Base-by-base conservation (phyloP, 257 asterid species). In the Nicotiana tabacum region DNA sequence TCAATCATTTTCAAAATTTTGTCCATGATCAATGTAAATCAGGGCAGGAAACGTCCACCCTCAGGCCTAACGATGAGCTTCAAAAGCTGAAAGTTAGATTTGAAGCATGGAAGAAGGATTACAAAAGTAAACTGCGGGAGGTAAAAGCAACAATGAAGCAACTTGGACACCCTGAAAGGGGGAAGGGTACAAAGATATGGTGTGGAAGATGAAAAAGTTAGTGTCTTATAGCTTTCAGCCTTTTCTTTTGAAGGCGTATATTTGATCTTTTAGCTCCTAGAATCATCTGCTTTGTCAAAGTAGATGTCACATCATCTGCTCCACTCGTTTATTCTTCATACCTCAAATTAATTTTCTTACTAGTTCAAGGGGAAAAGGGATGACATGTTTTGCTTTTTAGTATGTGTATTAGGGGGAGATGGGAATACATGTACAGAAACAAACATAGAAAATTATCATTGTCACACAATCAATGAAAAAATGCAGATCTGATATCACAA, bases 101-200 rank as follows among this genome's bases (percentile, higher is more conserved):
- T 65, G 87, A 88, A 83, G 83, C 88, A 67, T 94, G 98, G 98
- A 91, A 89, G 83, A 86, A 88, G 32, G 95, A 90, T 8, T 94
- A 89, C 89, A 91, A 81, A 55, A 77, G 10, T 67, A 89, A 82
- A 89, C 78, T 94, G 77, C 84, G 85, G 83, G 91, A 90, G 56
- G 88, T 90, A 55, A 88, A 91, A 83, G 79, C 89, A 9, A 85
- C 77, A 21, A 68, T 91, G 2, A 93, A 88, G 85, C 93, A 89
- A 79, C 39, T 84, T 66, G 84, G 89, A 6, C 78, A 83, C 79
- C 24, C 89, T 55, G 85, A 86, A 62, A 78, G 76, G 16, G 84
- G 81, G 5, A 90, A 83, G 83, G 72, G 81, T 72, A 88, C 83
- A 51, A 91, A 83, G 80, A 86, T 81, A 65, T 91, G 95, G 97